phyloP scores from a whole-genome alignment of 306 rosid genomes.

The Lathyrus tuberosus region DNA sequence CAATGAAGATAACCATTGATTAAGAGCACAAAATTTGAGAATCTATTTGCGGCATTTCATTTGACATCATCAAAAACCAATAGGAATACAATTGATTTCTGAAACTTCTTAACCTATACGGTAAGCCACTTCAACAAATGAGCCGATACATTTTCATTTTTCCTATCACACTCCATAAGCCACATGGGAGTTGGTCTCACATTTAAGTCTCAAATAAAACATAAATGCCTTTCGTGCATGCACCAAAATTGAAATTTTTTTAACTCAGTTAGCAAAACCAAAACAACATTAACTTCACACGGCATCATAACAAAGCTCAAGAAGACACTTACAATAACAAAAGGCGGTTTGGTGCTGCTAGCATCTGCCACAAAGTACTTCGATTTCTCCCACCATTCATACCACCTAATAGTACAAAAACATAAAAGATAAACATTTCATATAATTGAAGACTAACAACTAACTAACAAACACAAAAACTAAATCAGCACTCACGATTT shows the following conservation, averaged over 20 bases:
- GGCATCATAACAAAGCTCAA: slow-evolving; percentile 23
- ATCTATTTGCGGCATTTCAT: slow-evolving; percentile 27
- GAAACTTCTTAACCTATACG: slow-evolving; percentile 13
- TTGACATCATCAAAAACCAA: not conserved
- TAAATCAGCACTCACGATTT: slow-evolving; percentile 64
- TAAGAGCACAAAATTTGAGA: slow-evolving; percentile 13
- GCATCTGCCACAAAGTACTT: slow-evolving; percentile 77
- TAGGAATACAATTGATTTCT: slow-evolving; percentile 13
- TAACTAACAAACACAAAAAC: slow-evolving; percentile 19
- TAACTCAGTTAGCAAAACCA: not conserved
- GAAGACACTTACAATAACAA: slow-evolving; percentile 74
- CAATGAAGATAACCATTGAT: not conserved
- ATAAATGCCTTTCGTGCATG: not conserved
- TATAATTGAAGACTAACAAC: slow-evolving; percentile 4
- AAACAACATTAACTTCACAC: slow-evolving; percentile 4
- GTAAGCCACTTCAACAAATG: not conserved
- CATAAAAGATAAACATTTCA: slow-evolving; percentile 31
- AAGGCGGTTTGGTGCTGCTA: slow-evolving; percentile 79
- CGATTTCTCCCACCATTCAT: slow-evolving; percentile 93
- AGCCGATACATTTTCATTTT: slow-evolving; percentile 21
- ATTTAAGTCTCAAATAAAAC: slow-evolving; percentile 9
- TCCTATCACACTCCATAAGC: not conserved
- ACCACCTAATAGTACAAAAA: slow-evolving; percentile 75
- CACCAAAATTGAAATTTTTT: not conserved
- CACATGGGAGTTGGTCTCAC: slow-evolving; percentile 17